Percentiles rank a stretch among this genome's conserved stretches.
Conservation (phyloP, 495 filamentous ascomycete genomes). For the Neurospora sp. region DNA sequence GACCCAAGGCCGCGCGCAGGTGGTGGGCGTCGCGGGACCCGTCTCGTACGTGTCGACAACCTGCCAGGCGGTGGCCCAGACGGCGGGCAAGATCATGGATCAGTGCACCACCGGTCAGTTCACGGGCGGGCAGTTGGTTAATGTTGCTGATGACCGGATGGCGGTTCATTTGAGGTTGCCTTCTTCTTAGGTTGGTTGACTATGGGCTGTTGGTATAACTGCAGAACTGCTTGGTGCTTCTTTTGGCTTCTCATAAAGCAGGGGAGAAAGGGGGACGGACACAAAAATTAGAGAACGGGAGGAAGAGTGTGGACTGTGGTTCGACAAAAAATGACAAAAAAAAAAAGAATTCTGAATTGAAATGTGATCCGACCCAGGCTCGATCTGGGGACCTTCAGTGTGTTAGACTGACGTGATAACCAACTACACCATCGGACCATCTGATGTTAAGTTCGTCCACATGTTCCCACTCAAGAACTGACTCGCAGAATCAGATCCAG, state of each 20-base stretch:
- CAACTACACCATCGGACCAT: neutral
- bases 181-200: neutral
- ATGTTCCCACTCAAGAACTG: neutral
- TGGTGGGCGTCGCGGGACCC: neutral
- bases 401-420: neutral
- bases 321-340: neutral
- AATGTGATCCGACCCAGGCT: neutral
- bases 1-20: neutral
- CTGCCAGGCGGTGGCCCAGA: neutral
- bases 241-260: too few relatives aligned
- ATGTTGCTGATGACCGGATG: neutral
- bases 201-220: too few relatives aligned
- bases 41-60: neutral
- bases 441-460: accelerated
- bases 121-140: neutral
- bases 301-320: neutral
- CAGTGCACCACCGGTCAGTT: neutral
- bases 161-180: neutral
- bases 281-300: neutral
- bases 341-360: neutral
- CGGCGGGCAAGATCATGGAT: neutral
- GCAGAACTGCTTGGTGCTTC: too few relatives aligned
- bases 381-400: neutral
- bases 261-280: too few relatives aligned
- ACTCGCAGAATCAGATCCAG: neutral